Evolutionary conservation across 176 grass and related monocot genomes (phyloP).

Genomic region (Oryza australiensis): DNA sequence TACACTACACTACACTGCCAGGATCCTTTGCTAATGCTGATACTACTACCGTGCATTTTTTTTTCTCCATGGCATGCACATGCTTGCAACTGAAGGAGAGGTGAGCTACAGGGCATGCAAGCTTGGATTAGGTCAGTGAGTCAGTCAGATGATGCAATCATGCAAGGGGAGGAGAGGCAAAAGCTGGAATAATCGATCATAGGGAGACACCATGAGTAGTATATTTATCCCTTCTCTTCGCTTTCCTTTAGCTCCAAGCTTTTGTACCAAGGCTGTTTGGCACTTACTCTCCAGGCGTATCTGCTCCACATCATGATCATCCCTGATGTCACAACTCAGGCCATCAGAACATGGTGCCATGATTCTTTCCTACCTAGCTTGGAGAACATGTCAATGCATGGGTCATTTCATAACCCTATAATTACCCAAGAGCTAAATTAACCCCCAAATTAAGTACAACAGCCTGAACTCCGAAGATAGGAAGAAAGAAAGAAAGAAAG

Average conservation of each 20-base stretch:
- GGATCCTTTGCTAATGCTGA: not conserved
- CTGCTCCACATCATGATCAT: conserved; percentile 32
- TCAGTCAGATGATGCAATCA: conserved; percentile 20
- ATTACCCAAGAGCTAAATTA: not conserved
- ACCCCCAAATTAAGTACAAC: not conserved
- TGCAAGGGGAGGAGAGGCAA: not conserved
- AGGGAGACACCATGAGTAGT: conserved; percentile 48
- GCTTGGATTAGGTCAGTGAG: not conserved
- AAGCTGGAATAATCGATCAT: conserved; percentile 37
- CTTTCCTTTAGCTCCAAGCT: conserved; percentile 48
- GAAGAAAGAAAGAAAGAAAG: not conserved
- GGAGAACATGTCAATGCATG: conserved; percentile 5
- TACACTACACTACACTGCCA: too few species aligned
- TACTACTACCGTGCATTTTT: not conserved
- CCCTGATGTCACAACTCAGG: conserved; percentile 45
- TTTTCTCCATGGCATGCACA: not conserved
- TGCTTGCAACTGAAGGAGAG: not conserved
- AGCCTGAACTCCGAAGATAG: conserved; percentile 9
- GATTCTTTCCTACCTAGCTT: conserved; percentile 12
- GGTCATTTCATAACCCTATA: conserved; percentile 8
- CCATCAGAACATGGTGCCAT: conserved; percentile 39
- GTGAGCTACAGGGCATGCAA: not conserved
- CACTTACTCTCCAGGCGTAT: conserved; percentile 41
- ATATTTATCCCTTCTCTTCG: conserved; percentile 16
- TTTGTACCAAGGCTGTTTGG: conserved; percentile 46